Conservation (phyloP, 805 yeast genomes). For the Wickerhamiella australiensis region DNA sequence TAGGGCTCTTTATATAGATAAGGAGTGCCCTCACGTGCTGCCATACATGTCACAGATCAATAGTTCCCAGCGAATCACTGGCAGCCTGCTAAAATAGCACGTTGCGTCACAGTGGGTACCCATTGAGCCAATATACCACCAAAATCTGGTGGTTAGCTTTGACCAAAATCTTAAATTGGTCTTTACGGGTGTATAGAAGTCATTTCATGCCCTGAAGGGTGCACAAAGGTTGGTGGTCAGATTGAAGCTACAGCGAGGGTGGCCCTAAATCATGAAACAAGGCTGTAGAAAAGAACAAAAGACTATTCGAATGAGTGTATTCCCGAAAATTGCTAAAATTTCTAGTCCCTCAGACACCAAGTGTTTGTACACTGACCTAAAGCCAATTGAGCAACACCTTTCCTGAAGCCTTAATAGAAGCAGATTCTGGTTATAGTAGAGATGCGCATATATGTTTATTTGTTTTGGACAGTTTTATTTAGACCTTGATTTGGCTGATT, state of each 20-base stretch:
- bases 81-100: conserved; percentile 49
- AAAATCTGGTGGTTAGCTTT: conserved; percentile 92
- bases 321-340: neutral
- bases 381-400: conserved; percentile 15
- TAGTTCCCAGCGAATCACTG: conserved; percentile 91
- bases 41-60: conserved; percentile 60
- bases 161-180: conserved; percentile 94
- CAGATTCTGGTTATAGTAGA: too few relatives aligned
- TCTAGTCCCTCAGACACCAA: neutral
- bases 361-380: conserved; percentile 13
- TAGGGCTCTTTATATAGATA: conserved; percentile 90
- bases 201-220: conserved; percentile 98
- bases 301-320: conserved; percentile 16
- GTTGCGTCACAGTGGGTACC: conserved; percentile 1
- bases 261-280: conserved; percentile 26
- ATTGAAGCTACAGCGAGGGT: conserved; percentile 35
- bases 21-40: conserved; percentile 78
- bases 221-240: conserved; percentile 95
- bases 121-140: conserved; percentile 48
- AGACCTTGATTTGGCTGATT: too few relatives aligned
- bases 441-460: too few relatives aligned
- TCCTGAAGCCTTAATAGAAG: conserved; percentile 19
- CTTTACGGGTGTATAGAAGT: conserved; percentile 75
- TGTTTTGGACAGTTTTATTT: too few relatives aligned
- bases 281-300: conserved; percentile 31